phyloP scores from a whole-genome alignment of 2,329 filamentous ascomycete genomes.

The Microascus cirrosus region DNA sequence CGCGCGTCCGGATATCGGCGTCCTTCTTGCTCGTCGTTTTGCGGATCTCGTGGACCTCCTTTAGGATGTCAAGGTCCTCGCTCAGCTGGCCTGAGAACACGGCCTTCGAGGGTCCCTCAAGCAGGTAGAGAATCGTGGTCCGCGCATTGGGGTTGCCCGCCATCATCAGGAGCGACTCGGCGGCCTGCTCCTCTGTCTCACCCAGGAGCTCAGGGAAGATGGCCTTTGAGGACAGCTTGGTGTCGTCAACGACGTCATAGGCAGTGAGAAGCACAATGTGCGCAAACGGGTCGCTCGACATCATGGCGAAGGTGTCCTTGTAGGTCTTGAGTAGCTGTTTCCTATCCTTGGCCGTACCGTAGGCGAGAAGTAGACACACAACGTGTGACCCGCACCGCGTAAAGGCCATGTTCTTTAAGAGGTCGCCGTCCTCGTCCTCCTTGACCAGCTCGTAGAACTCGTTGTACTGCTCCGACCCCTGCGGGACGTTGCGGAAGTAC shows the following conservation, averaged over 20 bases:
- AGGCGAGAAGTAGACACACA: constrained; percentile 69
- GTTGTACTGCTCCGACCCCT: constrained; percentile 68
- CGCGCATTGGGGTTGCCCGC: constrained; percentile 56
- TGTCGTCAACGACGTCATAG: constrained; percentile 90
- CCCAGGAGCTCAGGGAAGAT: constrained; percentile 81
- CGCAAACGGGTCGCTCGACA: constrained; percentile 70
- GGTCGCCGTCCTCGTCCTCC: constrained; percentile 79
- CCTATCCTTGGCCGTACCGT: constrained; percentile 84
- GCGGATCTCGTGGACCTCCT: constrained; percentile 69
- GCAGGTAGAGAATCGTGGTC: constrained; percentile 67
- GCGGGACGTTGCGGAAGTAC: constrained; percentile 74
- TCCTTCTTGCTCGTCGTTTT: constrained; percentile 90
- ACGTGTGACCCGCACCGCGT: constrained; percentile 79
- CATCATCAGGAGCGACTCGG: constrained; percentile 52
- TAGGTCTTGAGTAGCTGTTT: constrained; percentile 80
- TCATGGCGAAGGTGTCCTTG: constrained; percentile 77
- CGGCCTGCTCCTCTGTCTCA: constrained; percentile 51
- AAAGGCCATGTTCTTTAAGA: constrained; percentile 93
- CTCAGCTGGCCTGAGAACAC: constrained; percentile 52
- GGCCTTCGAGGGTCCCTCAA: constrained; percentile 54
- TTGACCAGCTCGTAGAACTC: constrained; percentile 88
- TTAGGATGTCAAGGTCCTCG: constrained; percentile 58
- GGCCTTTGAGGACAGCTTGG: constrained; percentile 72
- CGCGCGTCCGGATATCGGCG: constrained; percentile 59
- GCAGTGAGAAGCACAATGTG: constrained; percentile 75